Percentiles rank a stretch among this genome's conserved stretches.
Evolutionary conservation across 2,329 filamentous ascomycete genomes (phyloP).

Genomic region (Exophiala bonariae): DNA sequence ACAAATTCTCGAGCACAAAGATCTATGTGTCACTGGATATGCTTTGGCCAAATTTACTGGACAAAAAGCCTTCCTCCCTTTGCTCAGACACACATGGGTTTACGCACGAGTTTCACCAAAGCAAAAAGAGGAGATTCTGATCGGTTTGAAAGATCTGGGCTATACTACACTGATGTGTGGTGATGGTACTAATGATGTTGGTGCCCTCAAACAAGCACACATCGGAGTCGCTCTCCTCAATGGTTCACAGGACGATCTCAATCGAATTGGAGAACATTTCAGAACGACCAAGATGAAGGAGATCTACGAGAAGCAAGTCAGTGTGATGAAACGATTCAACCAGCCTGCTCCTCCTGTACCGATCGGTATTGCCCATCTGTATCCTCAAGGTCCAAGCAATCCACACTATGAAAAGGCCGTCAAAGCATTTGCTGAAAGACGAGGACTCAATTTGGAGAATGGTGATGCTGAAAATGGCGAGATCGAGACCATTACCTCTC

Average conservation of each 20-base stretch:
- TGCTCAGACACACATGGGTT: constrained; percentile 91
- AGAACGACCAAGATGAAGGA: constrained; percentile 98
- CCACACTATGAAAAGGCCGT: constrained; percentile 94
- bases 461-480: constrained; percentile 50
- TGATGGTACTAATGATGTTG: constrained; percentile 97
- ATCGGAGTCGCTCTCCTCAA: constrained; percentile 96
- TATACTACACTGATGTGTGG: constrained; percentile 99
- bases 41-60: constrained; percentile 86
- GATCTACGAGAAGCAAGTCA: constrained; percentile 92
- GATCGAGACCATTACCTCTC: constrained; percentile 66
- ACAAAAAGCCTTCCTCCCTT: constrained; percentile 70
- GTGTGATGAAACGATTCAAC: constrained; percentile 92
- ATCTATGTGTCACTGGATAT: constrained; percentile 94
- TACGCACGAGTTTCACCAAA: constrained; percentile 98
- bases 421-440: constrained; percentile 78
- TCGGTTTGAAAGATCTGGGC: constrained; percentile 91
- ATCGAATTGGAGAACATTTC: constrained; percentile 87
- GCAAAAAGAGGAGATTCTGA: constrained; percentile 98
- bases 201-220: constrained; percentile 95
- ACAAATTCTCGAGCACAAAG: constrained; percentile 79
- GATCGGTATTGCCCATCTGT: constrained; percentile 88
- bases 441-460: constrained; percentile 55
- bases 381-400: constrained; percentile 85
- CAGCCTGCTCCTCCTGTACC: constrained; percentile 91
- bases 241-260: constrained; percentile 86